Conservation (phyloP, 2,329 filamentous ascomycete species). For the Stylonectria norvegica region DNA sequence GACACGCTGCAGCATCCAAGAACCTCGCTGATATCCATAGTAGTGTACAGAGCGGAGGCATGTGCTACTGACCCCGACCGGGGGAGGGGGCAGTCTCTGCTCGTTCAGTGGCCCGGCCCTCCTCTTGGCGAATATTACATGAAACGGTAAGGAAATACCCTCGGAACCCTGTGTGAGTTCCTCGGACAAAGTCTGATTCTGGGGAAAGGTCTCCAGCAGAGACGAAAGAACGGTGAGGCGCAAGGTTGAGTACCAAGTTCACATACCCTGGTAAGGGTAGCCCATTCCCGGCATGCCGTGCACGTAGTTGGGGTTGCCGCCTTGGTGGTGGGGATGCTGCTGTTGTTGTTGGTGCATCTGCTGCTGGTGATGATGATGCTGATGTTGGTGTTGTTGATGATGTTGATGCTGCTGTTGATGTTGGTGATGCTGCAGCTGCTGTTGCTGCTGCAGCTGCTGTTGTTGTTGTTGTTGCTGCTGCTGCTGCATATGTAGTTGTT, state of each 20-base stretch:
- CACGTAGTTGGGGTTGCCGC: slow-evolving; percentile 20
- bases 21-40: too few species aligned
- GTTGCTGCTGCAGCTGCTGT: slow-evolving; percentile 11
- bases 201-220: too few species aligned
- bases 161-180: slow-evolving; percentile 6
- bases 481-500: slow-evolving; percentile 15
- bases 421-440: slow-evolving; percentile 7
- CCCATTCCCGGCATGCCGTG: slow-evolving; percentile 29
- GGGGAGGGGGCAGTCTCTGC: slow-evolving; percentile 5
- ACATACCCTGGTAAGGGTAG: slow-evolving; percentile 24
- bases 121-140: slow-evolving; percentile 17
- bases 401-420: slow-evolving; percentile 17
- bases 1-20: too few species aligned
- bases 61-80: slow-evolving; percentile 15
- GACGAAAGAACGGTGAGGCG: too few species aligned
- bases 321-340: slow-evolving; percentile 13
- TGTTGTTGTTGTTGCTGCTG: slow-evolving; percentile 11
- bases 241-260: too few species aligned
- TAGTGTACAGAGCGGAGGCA: slow-evolving; percentile 23
- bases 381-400: slow-evolving; percentile 13
- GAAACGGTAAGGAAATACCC: slow-evolving; percentile 5
- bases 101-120: too few species aligned
- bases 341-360: slow-evolving; percentile 9
- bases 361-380: background rate
- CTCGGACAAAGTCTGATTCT: slow-evolving; percentile 7